Percentiles rank a stretch among this genome's conserved stretches.
Conservation (phyloP, 345 rosid species). For the Cardamine chenopodiifolia region DNA sequence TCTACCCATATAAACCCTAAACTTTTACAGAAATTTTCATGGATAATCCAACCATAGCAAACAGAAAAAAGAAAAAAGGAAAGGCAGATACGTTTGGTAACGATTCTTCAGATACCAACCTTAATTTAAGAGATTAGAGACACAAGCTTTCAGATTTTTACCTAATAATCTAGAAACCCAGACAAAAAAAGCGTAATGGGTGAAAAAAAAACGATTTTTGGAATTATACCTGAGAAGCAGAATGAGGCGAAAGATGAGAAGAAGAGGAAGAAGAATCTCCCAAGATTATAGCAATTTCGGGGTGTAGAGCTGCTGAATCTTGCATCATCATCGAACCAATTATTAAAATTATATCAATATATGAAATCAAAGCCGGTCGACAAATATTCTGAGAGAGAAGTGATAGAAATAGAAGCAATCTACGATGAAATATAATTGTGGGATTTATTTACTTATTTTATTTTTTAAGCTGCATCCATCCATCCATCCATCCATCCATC, state of each 20-base stretch:
- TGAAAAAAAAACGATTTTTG: neutral
- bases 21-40: neutral
- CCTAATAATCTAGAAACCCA: constrained; percentile 17
- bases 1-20: constrained; percentile 21
- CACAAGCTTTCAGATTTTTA: neutral
- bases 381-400: constrained; percentile 34
- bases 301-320: constrained; percentile 39
- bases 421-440: constrained; percentile 1
- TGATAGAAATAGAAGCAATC: neutral
- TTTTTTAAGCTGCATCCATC: constrained; percentile 25
- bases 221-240: constrained; percentile 35
- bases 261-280: constrained; percentile 33
- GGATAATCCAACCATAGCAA: neutral
- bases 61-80: neutral
- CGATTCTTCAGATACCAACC: neutral
- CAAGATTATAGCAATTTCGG: constrained; percentile 27
- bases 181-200: too few species aligned
- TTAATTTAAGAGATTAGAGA: neutral
- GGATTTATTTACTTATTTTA: neutral
- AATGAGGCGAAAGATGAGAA: constrained; percentile 12
- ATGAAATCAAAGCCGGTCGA: constrained; percentile 32
- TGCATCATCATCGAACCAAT: constrained; percentile 26
- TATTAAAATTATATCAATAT: neutral
- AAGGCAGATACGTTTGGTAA: constrained; percentile 10
- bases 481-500: too few species aligned